Conservation (phyloP, 2,329 filamentous ascomycete species). For the Didymella pinodella region DNA sequence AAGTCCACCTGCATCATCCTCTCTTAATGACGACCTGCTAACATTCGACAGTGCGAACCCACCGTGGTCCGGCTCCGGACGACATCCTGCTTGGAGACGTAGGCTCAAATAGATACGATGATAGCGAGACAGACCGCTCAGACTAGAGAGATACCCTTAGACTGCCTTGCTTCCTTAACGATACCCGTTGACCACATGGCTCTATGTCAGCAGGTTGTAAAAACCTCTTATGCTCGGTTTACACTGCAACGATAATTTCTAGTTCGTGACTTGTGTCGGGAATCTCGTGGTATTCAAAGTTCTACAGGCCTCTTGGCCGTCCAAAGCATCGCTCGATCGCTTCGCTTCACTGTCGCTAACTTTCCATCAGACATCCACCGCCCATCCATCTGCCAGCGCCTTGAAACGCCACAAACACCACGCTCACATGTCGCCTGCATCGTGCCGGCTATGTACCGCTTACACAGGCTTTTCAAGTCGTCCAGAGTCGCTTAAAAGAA, state of each 20-base stretch:
- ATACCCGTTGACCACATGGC: constrained; percentile 7
- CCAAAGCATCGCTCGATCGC: constrained; percentile 8
- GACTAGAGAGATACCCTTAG: constrained; percentile 19
- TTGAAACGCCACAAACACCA: constrained; percentile 19
- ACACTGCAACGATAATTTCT: background rate
- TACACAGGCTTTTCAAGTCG: constrained; percentile 5
- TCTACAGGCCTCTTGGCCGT: constrained; percentile 17
- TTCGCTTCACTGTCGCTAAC: background rate
- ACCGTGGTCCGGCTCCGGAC: constrained; percentile 65
- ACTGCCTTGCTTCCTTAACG: constrained; percentile 8
- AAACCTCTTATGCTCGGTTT: background rate
- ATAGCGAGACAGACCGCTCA: constrained; percentile 55
- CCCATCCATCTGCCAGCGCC: constrained; percentile 8
- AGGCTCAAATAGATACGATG: constrained; percentile 67
- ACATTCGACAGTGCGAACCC: constrained; percentile 58
- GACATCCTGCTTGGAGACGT: constrained; percentile 77
- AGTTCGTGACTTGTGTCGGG: background rate
- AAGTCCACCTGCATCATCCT: constrained; percentile 47
- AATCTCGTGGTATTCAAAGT: constrained; percentile 16
- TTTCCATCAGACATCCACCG: constrained; percentile 3
- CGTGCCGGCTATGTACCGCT: background rate
- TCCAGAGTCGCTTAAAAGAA: constrained; percentile 17
- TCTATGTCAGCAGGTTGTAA: background rate
- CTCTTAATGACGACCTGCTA: constrained; percentile 15
- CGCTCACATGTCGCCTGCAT: constrained; percentile 4